Conservation (phyloP, 176 grass and related monocot genomes). For the Ananas comosus region DNA sequence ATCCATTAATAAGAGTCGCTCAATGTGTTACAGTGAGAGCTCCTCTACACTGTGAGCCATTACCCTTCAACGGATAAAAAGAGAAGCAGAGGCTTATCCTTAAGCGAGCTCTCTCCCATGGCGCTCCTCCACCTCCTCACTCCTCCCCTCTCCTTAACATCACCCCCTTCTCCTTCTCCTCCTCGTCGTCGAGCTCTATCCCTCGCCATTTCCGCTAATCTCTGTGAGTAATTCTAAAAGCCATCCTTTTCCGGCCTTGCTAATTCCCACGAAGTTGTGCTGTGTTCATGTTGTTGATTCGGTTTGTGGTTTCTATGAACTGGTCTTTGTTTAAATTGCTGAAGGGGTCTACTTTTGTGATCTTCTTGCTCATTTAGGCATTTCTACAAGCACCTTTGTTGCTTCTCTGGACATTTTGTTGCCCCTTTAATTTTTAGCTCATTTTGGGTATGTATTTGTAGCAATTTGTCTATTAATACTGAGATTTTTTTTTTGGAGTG, state of each 20-base stretch:
- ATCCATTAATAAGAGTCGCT: no score
- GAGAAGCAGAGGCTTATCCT: neutral
- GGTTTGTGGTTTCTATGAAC: neutral
- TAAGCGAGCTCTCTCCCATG: conserved; percentile 23
- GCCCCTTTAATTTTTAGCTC: neutral
- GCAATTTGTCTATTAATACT: neutral
- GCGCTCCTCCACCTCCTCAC: conserved; percentile 42
- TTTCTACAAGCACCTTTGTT: conserved; percentile 26
- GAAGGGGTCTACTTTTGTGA: neutral
- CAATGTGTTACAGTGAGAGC: no score
- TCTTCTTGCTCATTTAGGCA: conserved; percentile 6
- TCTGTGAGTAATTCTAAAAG: conserved; percentile 2
- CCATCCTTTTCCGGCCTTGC: neutral
- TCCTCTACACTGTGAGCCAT: neutral
- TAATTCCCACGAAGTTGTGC: conserved; percentile 1
- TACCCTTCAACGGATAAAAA: neutral
- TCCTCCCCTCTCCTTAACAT: conserved; percentile 43
- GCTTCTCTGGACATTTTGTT: neutral
- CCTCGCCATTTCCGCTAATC: neutral
- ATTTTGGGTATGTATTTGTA: neutral
- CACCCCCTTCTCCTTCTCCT: conserved; percentile 13
- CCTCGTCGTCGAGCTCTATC: conserved; percentile 1
- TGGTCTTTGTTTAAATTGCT: neutral
- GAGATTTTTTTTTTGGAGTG: no score
- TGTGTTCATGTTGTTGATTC: neutral